phyloP scores from a whole-genome alignment of 306 rosid species.

The Albizia julibrissin region DNA sequence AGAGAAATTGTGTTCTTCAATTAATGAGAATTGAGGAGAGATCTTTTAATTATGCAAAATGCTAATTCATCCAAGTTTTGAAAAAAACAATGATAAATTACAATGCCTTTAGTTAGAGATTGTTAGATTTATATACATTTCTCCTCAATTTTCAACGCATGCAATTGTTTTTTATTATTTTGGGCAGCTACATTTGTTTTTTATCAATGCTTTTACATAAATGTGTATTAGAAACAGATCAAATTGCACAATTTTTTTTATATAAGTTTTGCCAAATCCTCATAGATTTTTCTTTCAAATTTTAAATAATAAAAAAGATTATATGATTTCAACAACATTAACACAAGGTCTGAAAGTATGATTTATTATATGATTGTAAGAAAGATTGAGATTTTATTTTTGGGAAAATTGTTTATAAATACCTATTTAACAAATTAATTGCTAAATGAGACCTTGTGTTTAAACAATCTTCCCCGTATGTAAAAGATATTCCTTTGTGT shows the following conservation, averaged over 20 bases:
- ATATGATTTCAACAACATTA: not conserved
- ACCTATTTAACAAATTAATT: too few species aligned
- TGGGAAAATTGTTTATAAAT: too few species aligned
- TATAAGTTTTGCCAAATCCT: not conserved
- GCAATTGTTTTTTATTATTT: not conserved
- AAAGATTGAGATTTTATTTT: too few species aligned
- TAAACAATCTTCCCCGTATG: too few species aligned
- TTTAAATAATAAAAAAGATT: too few species aligned
- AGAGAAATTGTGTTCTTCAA: not conserved
- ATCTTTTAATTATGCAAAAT: not conserved
- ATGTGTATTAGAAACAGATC: not conserved
- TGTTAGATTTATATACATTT: too few species aligned
- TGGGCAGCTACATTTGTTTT: too few species aligned
- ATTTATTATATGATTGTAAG: not conserved
- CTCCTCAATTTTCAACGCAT: not conserved
- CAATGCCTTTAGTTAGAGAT: too few species aligned
- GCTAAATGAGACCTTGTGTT: too few species aligned
- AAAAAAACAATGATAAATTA: too few species aligned
- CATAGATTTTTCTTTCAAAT: not conserved
- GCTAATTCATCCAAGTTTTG: not conserved
- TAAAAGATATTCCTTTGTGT: too few species aligned
- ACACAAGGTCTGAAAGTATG: not conserved
- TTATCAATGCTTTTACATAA: not conserved
- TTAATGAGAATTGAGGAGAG: not conserved
- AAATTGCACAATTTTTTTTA: not conserved